Evolutionary conservation across 1,139 yeast species (phyloP), one percentile per base, ranked within the genome.

Genomic region (Candida sp.): DNA sequence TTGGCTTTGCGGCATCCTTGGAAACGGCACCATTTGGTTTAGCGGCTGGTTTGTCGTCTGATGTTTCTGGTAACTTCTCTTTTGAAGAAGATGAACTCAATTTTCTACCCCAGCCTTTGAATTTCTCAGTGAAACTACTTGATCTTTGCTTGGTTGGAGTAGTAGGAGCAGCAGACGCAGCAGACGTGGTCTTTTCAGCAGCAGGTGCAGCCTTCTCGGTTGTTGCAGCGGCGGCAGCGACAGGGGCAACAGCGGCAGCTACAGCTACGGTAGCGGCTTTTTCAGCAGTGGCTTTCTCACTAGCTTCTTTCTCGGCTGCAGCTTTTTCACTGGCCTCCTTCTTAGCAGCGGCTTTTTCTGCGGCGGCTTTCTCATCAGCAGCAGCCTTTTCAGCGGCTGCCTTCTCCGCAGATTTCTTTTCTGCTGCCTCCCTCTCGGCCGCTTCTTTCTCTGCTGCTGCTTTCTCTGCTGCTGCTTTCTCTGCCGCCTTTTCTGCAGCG

Each of bases 81-180:
- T 46, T 46, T 4, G 23, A 11, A 4, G 42, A 38, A 2, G 42
- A 38, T 9, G 48, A 25, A n/a, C 46, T 49, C 45, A 67, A 53
- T 46, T 53, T 66, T 48, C 57, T 64, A 17, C 66, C 63, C 35
- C 68, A 60, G 44, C 58, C 64, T 52, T 64, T 68, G 49, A 68
- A 61, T 37, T 56, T 60, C 26, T 60, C 58, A 22, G 63, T 51
- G 22, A 68, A 49, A 50, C 70, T 60, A 32, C 58, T 56, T 4
- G 62, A 56, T 49, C 62, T 58, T 45, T 53, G 50, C 23, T 52
- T 30, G 54, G 49, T 37, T 31, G 54, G 40, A 8, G 47, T 46
- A 12, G 53, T 55, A 34, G 48, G 51, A 17, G 37, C 46, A 11
- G 61, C 50, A 33, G 54, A 50, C 11, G 51, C 56, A 34, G 56